phyloP scores from a whole-genome alignment of 78 protist genomes.

The Protostelium mycophagum region DNA sequence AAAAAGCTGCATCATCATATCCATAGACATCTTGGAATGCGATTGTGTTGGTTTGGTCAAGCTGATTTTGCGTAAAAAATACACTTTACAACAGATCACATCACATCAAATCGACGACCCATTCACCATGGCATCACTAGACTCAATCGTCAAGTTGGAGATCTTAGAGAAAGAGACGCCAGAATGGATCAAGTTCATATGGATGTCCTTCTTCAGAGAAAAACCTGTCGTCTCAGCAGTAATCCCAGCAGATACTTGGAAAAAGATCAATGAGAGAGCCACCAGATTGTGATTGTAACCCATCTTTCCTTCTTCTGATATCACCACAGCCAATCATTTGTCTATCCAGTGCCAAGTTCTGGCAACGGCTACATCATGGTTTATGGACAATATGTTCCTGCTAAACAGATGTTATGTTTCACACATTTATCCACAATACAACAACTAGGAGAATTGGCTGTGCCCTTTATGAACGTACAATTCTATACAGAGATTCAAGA shows the following conservation, averaged over 20 bases:
- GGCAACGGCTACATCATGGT: not conserved
- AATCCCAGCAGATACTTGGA: not conserved
- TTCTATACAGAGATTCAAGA: not conserved
- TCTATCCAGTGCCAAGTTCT: not conserved
- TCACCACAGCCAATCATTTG: not conserved
- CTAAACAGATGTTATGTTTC: not conserved
- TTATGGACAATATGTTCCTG: not conserved
- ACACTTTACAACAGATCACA: not conserved
- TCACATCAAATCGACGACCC: not conserved
- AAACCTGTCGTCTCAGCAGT: not conserved
- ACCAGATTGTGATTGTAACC: not conserved
- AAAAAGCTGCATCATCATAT: too few species aligned
- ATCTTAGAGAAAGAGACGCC: not conserved
- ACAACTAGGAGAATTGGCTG: not conserved
- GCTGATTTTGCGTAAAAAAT: too few species aligned
- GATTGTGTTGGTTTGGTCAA: too few species aligned
- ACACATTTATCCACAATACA: not conserved
- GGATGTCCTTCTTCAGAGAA: not conserved
- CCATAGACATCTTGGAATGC: too few species aligned
- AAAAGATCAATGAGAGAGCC: not conserved
- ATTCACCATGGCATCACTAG: not conserved
- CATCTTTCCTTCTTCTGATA: not conserved
- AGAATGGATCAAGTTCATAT: not conserved
- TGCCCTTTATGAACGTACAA: not conserved
- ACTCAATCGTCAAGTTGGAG: not conserved